Evolutionary conservation across 495 filamentous ascomycete genomes (phyloP), one percentile per base, ranked within the genome.

Genomic region (Usnea hakonensis): DNA sequence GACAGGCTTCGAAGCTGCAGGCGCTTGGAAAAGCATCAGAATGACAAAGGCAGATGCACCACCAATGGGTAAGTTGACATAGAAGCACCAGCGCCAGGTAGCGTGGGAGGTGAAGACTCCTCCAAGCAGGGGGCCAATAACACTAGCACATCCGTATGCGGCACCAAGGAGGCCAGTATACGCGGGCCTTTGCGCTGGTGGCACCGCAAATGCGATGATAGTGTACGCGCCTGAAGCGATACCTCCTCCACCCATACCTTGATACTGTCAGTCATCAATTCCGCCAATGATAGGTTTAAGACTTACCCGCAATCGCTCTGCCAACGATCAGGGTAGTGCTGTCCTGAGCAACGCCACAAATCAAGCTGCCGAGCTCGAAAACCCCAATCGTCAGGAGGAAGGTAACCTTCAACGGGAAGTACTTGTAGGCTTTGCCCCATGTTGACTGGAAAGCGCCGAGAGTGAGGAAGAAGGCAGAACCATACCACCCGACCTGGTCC

Each of bases 291-390:
- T 63, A 64, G 21, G 60, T 60, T 50, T 35, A 64, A 21, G 66
- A 64, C 36, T 64, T 54, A 54, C 72, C 72, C 10, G 71, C 63
- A 40, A 77, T 71, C 26, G 75, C 75, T 21, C 75, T 67, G 11
- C 75, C 75, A 41, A 75, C 63, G 53, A 77, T 77, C 11, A 77
- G 54, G 1, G 71, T 65, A 17, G 56, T 68, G 61, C 62, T 67
- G 60, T 67, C 65, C 8, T 62, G 57, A 11, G 75, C 71, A 55
- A 75, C 67, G 17, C 63, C 75, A 38, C 64, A 70, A 38, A 74
- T 68, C 28, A 64, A 56, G 38, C 52, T 83, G 37, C 90, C 90
- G 37, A 90, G 35, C 64, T 91, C 89, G 71, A 93, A 93, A 65
- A 94, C 72, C 58, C 72, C 70, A 62, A 91, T 83, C 46, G 84